Percentiles rank a stretch among this genome's conserved stretches.
These are phyloP conservation scores for Breviolum minutum DNA, from an alignment of 73 alveolate species.

Conservation along the genomic window DNA sequence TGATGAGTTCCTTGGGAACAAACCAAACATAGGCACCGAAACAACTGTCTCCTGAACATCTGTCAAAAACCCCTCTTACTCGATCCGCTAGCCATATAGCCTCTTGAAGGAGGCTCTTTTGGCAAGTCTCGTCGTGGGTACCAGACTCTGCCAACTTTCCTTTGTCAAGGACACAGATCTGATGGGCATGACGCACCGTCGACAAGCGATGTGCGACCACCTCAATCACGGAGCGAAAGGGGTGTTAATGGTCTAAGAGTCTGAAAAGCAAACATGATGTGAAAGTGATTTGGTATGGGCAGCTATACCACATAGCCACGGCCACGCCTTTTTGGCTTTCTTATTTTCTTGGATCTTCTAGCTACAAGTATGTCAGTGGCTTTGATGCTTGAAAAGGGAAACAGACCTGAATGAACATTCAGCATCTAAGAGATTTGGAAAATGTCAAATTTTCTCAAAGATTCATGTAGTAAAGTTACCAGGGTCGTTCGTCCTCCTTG, in stretches of 20 bases:
- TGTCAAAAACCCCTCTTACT: neutral
- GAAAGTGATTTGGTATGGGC: neutral
- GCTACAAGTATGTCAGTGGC: too few relatives aligned
- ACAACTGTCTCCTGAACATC: neutral
- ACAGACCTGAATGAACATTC: neutral
- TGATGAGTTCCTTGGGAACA: slow-evolving; percentile 42
- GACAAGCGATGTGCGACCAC: slow-evolving; percentile 96
- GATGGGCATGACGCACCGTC: slow-evolving; percentile 97
- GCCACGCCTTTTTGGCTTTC: too few relatives aligned
- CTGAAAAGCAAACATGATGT: neutral
- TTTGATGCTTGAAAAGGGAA: neutral
- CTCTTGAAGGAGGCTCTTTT: neutral
- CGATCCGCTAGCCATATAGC: neutral
- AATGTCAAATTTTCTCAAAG: neutral
- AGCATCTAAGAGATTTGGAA: neutral
- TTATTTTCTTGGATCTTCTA: too few relatives aligned
- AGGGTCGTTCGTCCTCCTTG: slow-evolving; percentile 71
- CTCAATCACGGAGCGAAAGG: neutral
- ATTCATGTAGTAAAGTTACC: neutral
- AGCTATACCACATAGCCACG: too few relatives aligned
- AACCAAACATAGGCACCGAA: neutral
- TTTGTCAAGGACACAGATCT: slow-evolving; percentile 97
- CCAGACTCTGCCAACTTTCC: slow-evolving; percentile 98
- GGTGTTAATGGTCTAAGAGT: neutral
- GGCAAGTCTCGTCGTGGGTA: slow-evolving; percentile 96